These are phyloP conservation scores for Claviceps africana DNA, from an alignment of 2,329 filamentous ascomycete genomes.

Conservation along the genomic window DNA sequence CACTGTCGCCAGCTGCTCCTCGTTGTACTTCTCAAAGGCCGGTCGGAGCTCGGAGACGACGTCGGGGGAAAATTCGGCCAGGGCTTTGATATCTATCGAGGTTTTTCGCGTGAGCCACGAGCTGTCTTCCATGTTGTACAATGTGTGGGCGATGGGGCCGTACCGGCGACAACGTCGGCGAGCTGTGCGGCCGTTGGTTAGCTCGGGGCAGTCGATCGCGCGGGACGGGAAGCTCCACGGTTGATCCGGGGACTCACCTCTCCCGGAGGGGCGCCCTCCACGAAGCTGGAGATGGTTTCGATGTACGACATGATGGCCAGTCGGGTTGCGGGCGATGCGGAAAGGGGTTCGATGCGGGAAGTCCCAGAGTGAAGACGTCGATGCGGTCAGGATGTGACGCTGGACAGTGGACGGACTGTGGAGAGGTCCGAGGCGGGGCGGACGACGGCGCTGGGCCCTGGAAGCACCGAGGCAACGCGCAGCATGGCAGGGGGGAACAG, in stretches of 20 bases:
- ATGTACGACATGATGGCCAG: constrained; percentile 22
- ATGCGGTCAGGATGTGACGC: constrained; percentile 2
- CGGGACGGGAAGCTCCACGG: constrained; percentile 4
- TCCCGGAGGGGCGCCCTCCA: constrained; percentile 87
- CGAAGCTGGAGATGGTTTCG: constrained; percentile 59
- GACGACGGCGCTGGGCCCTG: neutral
- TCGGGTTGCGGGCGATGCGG: neutral
- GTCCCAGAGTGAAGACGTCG: neutral
- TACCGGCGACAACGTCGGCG: constrained; percentile 77
- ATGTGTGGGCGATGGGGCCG: constrained; percentile 5
- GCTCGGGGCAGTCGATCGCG: constrained; percentile 11
- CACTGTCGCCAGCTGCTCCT: constrained; percentile 78
- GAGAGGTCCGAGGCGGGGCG: constrained; percentile 12
- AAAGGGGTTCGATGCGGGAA: neutral
- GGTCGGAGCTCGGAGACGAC: constrained; percentile 61
- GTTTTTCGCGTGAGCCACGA: neutral
- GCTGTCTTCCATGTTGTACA: neutral
- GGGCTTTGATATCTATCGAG: constrained; percentile 69
- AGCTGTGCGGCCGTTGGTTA: constrained; percentile 46
- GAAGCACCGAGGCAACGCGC: no score
- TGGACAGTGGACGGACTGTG: neutral
- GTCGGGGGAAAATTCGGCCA: constrained; percentile 56
- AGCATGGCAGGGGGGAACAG: no score
- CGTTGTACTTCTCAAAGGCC: constrained; percentile 89
- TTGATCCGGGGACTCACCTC: constrained; percentile 50